Base-by-base conservation (phyloP, 1,139 yeast species). In the Chernovozyma aurita region DNA sequence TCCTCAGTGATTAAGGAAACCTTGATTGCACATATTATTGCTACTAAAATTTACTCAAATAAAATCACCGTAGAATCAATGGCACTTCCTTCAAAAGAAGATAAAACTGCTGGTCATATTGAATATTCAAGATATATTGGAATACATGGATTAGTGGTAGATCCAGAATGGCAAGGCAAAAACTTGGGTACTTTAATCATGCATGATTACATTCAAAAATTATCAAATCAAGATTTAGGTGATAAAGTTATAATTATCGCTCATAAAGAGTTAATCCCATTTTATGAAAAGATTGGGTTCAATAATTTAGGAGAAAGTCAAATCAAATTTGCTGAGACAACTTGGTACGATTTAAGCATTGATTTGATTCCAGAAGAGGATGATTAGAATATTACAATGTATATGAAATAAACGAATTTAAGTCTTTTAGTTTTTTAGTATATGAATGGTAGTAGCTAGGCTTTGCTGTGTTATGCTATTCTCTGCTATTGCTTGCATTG, bases 181-280 rank as follows among this genome's bases (percentile, higher is more conserved):
- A 85, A 84, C 52, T 69, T 92, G 43, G 97, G 95, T 8, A 79
- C 95, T 13, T 67, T 87, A 43, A 63, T 92, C 53, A 62, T 90
- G 53, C 88, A 85, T 49, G 98, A 92, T 62, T 92, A 86, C 61
- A 76, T 90, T 44, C 97, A 92, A 60, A 86, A 90, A 51, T 68
- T 92, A 59, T 78, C 88, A 31, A 87, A 88, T 55, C 95, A 87
- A 55, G 87, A 82, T 49, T 79, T 87, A 46, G 97, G 95, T 35
- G 86, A 81, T 47, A 74, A 78, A 49, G 79, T 92, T 37, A 76
- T 81, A 4, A 68, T 92, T 32, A 73, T 90, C 43, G 85, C 88
- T 24, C 88, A 85, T 53, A 76, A 78, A 37, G 66, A 71, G 11
- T 68, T 87, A 53, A 63, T 81, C 14, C 82, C 85, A 18, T 88